Conservation (phyloP, 495 filamentous ascomycete species). For the Lasiosphaeria ovina region DNA sequence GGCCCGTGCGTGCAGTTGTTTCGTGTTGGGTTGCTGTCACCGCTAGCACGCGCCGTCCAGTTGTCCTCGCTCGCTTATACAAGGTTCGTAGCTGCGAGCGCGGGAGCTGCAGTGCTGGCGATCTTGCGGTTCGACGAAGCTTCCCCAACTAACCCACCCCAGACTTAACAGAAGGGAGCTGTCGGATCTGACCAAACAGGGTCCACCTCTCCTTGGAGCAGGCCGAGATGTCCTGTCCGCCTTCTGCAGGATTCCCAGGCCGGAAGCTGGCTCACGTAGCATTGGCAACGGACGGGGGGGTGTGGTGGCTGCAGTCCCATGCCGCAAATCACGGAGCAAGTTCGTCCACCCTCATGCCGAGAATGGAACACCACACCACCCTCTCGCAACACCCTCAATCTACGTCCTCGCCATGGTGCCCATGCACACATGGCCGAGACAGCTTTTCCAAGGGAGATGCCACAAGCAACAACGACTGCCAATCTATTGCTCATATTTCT, state of each 20-base stretch:
- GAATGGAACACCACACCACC: slow-evolving; percentile 19
- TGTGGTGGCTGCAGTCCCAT: slow-evolving; percentile 15
- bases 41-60: not conserved
- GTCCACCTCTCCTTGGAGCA: not conserved
- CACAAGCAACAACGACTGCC: slow-evolving; percentile 13
- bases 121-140: slow-evolving; percentile 14
- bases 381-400: slow-evolving; percentile 8
- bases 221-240: not conserved
- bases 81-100: slow-evolving; percentile 20
- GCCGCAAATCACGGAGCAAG: slow-evolving; percentile 17
- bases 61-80: not conserved
- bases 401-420: slow-evolving; percentile 12
- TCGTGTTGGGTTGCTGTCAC: not conserved
- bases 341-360: slow-evolving; percentile 14
- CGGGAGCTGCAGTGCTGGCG: slow-evolving; percentile 19
- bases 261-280: slow-evolving; percentile 7
- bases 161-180: not conserved
- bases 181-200: not conserved
- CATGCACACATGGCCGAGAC: not conserved
- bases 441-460: slow-evolving; percentile 10
- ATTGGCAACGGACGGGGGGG: slow-evolving; percentile 5
- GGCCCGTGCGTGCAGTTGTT: too few species aligned
- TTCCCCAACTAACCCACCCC: slow-evolving; percentile 2
- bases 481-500: slow-evolving; percentile 16
- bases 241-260: slow-evolving; percentile 8